Evolutionary conservation across 2,329 filamentous ascomycete genomes (phyloP).

Genomic region (Claviceps digitariae): DNA sequence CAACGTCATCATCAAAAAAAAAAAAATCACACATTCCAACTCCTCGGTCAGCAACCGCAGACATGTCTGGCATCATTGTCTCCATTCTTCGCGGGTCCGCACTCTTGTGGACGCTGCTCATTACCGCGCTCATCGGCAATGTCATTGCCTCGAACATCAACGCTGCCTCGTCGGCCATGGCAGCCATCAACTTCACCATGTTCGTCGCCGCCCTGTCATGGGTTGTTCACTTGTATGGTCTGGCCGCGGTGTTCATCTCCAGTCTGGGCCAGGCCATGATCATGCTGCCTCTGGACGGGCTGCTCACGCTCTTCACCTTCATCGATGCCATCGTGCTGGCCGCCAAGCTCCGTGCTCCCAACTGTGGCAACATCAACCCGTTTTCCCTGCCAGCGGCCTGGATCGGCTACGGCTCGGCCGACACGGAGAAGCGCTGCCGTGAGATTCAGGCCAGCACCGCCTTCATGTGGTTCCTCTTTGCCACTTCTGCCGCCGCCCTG

Average conservation of each 20-base stretch:
- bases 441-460: slow-evolving; percentile 61
- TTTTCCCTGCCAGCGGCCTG: slow-evolving; percentile 27
- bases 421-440: slow-evolving; percentile 53
- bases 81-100: slow-evolving; percentile 34
- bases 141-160: slow-evolving; percentile 38
- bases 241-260: slow-evolving; percentile 41
- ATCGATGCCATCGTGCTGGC: slow-evolving; percentile 58
- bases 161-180: slow-evolving; percentile 26
- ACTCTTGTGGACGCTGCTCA: slow-evolving; percentile 37
- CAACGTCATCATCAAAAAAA: background rate
- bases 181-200: slow-evolving; percentile 51
- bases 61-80: slow-evolving; percentile 27
- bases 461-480: slow-evolving; percentile 71
- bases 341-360: slow-evolving; percentile 52
- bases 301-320: slow-evolving; percentile 55
- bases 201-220: slow-evolving; percentile 55
- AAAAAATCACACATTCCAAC: background rate
- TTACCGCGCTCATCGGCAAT: slow-evolving; percentile 44
- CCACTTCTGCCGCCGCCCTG: slow-evolving; percentile 42
- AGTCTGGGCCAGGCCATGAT: slow-evolving; percentile 37
- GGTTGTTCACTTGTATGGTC: slow-evolving; percentile 50
- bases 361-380: slow-evolving; percentile 44
- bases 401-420: slow-evolving; percentile 48
- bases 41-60: background rate
- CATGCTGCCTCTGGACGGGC: slow-evolving; percentile 40